Base-by-base conservation (phyloP, 2,329 filamentous ascomycete species). In the Endocalyx cinctus region DNA sequence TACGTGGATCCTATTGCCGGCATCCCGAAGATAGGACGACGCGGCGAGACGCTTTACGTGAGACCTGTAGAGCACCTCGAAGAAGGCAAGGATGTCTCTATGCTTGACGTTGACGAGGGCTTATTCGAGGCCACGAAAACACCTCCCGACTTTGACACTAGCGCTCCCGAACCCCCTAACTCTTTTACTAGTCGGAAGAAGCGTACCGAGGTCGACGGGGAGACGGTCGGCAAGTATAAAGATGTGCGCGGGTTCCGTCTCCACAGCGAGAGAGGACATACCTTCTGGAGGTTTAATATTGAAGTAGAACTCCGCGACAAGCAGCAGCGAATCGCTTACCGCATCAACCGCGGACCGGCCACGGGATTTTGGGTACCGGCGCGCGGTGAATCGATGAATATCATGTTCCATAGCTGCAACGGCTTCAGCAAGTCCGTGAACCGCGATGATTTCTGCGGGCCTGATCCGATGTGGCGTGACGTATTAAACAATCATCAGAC, bases 351-450 rank as follows among this genome's bases (percentile, higher is more conserved):
- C 29, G 90, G 92, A 1, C 89, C 90, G 5, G 79, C 87, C 3
- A 80, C 86, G 33, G 87, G 84, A 2, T 98, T 98, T 58, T 98
- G 92, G 90, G 87, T 98, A 1, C 92, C 94, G 5, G 84, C 83
- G 19, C 76, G 72, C 31, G 83, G 79, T 12, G 74, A 94, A 57
- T 77, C 84, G 3, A 98, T 98, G 92, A 96, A 97, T 63, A 86
- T 96, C 57, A 95, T 97, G 88, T 98, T 96, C 64, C 78, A 97
- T 65, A 95, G 85, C 57, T 95, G 92, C 67, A 98, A 98, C 57
- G 92, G 94, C 2, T 98, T 98, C 67, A 90, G 87, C 48, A 59
- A 83, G 32, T 83, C 77, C 36, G 84, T 85, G 16, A 81, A 94
- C 42, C 67, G 87, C 0, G 74, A 94, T 54, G 72, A 81, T 28